Evolutionary conservation across 2,329 filamentous ascomycete species (phyloP).

Genomic region (Nemania bipapillata): DNA sequence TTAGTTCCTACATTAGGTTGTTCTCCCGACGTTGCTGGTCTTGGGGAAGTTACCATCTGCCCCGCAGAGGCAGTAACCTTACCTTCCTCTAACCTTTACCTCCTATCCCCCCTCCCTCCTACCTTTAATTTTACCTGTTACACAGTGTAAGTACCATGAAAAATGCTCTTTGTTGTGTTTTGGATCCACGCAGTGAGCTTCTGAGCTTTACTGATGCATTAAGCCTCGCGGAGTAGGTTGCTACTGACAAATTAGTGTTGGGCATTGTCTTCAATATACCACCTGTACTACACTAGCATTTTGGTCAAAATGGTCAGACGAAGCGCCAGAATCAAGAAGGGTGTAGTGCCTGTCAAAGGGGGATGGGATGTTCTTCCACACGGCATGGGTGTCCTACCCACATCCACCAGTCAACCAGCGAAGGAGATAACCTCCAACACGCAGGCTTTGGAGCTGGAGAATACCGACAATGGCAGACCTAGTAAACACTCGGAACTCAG

Average conservation of each 20-base stretch:
- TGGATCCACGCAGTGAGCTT: no score
- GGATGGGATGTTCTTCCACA: conserved; percentile 45
- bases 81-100: no score
- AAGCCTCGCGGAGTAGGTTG: no score
- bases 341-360: conserved; percentile 37
- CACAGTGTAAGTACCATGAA: no score
- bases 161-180: no score
- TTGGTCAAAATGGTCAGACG: conserved; percentile 29
- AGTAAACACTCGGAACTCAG: not conserved
- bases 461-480: not conserved
- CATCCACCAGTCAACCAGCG: not conserved
- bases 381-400: conserved; percentile 41
- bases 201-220: no score
- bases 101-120: no score
- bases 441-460: not conserved
- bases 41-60: conserved; percentile 20
- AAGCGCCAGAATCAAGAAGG: conserved; percentile 37
- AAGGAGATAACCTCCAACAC: not conserved
- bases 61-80: no score
- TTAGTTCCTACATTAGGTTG: no score
- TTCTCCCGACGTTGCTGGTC: not conserved
- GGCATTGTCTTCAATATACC: not conserved
- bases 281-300: not conserved
- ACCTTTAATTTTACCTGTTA: no score
- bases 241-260: not conserved